These are phyloP conservation scores for Tetradesmus obliquus DNA, from an alignment of 139 green algal species.

Conservation along the genomic window DNA sequence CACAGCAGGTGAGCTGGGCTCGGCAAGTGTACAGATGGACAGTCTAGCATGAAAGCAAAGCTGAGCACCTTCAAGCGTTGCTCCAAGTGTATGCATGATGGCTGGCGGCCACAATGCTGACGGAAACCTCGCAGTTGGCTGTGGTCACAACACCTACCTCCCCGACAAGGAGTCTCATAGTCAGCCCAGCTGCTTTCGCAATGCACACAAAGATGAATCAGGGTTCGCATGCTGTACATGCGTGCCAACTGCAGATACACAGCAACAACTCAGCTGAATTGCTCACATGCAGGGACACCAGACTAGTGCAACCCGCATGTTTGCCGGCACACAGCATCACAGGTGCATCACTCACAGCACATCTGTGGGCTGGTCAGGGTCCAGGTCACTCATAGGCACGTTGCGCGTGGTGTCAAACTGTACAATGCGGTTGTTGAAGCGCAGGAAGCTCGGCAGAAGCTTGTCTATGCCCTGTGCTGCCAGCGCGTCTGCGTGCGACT, in stretches of 20 bases:
- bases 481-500: background rate
- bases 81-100: background rate
- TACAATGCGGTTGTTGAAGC: background rate
- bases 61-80: background rate
- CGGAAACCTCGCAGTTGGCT: too few relatives aligned
- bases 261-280: too few relatives aligned
- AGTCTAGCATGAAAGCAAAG: too few relatives aligned
- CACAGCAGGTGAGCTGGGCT: background rate
- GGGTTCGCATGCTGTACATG: too few relatives aligned
- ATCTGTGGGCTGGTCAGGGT: background rate
- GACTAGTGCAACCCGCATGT: too few relatives aligned
- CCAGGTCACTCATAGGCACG: background rate
- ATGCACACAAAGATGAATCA: too few relatives aligned
- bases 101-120: too few relatives aligned
- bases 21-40: background rate
- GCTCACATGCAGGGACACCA: too few relatives aligned
- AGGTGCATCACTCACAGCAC: conserved; percentile 6
- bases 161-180: too few relatives aligned
- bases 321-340: background rate
- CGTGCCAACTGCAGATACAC: too few relatives aligned
- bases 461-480: background rate
- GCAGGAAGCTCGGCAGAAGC: background rate
- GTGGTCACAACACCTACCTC: too few relatives aligned
- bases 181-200: too few relatives aligned
- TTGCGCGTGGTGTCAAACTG: background rate